A percentile compares a stretch with the other conserved stretches of the same genome.
Evolutionary conservation across 1,139 yeast genomes (phyloP).

Genomic region (Scheffersomyces illinoinensis): DNA sequence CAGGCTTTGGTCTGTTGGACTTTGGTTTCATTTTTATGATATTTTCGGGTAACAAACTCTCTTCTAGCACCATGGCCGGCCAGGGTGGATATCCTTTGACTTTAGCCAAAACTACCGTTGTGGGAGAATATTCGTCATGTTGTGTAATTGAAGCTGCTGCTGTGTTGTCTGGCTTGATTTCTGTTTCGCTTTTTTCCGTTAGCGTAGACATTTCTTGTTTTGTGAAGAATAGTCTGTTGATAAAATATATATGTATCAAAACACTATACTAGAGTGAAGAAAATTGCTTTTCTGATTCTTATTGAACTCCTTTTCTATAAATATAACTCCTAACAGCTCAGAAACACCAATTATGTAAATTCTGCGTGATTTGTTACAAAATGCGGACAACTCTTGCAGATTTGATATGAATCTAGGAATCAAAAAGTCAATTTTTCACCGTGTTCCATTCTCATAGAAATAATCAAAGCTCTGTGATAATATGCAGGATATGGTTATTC

Average conservation of each 20-base stretch:
- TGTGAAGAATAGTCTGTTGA: not conserved
- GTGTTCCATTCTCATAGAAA: not conserved
- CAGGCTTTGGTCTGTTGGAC: constrained; percentile 20
- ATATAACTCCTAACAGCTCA: not conserved
- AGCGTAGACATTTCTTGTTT: not conserved
- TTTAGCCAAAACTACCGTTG: constrained; percentile 61
- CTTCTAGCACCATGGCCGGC: constrained; percentile 79
- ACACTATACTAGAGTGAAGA: not conserved
- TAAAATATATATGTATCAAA: too few species aligned
- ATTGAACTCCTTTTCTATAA: not conserved
- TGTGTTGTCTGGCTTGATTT: not conserved
- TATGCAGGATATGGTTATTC: not conserved
- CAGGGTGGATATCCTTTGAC: constrained; percentile 79
- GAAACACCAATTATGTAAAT: constrained; percentile 1
- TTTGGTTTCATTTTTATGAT: constrained; percentile 52
- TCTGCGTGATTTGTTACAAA: not conserved
- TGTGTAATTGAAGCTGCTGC: not conserved
- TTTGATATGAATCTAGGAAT: not conserved
- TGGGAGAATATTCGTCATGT: constrained; percentile 6
- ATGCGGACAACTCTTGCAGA: not conserved
- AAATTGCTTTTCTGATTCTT: not conserved
- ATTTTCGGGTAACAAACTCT: constrained; percentile 53
- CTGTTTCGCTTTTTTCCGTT: not conserved
- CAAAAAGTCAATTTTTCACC: not conserved
- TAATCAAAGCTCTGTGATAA: not conserved